Conservation (phyloP, 352 stramenopile species). For the Pythium sukuiense region DNA sequence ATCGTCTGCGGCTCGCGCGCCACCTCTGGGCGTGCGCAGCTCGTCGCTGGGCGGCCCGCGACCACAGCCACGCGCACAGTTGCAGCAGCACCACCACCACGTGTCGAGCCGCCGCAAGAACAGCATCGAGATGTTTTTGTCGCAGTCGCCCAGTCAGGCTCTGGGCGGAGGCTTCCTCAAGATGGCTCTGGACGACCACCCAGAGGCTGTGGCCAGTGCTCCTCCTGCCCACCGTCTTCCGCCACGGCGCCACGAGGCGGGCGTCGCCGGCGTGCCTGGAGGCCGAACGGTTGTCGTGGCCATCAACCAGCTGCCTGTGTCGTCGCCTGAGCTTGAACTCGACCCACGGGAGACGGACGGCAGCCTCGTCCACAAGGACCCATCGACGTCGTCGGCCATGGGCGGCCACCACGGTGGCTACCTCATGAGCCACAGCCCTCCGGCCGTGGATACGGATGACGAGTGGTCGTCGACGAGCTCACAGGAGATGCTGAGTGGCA, state of each 20-base stretch:
- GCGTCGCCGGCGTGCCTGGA: background rate
- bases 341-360: conserved; percentile 4
- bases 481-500: conserved; percentile 23
- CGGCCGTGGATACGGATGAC: conserved; percentile 25
- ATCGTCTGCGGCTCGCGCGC: background rate
- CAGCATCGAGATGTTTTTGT: conserved; percentile 89
- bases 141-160: conserved; percentile 77
- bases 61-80: background rate
- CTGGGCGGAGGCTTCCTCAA: conserved; percentile 79
- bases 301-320: conserved; percentile 11
- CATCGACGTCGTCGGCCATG: background rate
- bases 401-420: conserved; percentile 6
- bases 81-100: background rate
- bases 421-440: conserved; percentile 23
- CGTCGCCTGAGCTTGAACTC: conserved; percentile 8
- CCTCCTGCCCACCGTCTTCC: conserved; percentile 12
- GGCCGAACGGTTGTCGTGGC: conserved; percentile 11
- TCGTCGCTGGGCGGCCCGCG: conserved; percentile 6
- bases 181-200: conserved; percentile 61
- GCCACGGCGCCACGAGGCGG: conserved; percentile 14
- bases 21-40: conserved; percentile 21
- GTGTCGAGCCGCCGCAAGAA: conserved; percentile 70
- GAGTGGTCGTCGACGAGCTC: conserved; percentile 27
- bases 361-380: conserved; percentile 7
- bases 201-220: background rate